These are phyloP conservation scores for Crassisporium funariophilum DNA, from an alignment of 768 basidiomycete genomes.

Conservation along the genomic window DNA sequence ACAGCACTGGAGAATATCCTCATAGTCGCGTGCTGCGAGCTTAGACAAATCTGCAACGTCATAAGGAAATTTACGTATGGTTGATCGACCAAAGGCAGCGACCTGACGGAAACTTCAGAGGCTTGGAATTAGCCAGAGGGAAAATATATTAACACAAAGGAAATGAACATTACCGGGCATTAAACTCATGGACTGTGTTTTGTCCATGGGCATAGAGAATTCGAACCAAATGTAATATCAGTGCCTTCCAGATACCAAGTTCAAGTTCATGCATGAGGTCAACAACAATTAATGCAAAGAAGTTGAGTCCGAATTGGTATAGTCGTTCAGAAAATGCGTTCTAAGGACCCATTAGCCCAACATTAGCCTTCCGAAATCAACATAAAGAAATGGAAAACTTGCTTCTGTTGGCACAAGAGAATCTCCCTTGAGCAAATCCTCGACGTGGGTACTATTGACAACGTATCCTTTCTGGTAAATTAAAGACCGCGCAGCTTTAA, in stretches of 20 bases:
- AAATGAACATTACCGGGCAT: conserved; percentile 19
- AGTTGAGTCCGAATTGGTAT: conserved; percentile 18
- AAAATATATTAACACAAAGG: conserved; percentile 1
- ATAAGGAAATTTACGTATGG: conserved; percentile 29
- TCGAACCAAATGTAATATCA: conserved; percentile 36
- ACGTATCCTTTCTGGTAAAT: conserved; percentile 14
- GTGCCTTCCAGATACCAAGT: conserved; percentile 37
- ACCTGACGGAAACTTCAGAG: conserved; percentile 29
- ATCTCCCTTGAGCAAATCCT: conserved; percentile 10
- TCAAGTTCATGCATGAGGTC: conserved; percentile 43
- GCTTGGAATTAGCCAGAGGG: neutral
- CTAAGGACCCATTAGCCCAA: too few relatives aligned
- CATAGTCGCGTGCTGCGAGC: conserved; percentile 38
- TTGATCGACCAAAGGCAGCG: conserved; percentile 32
- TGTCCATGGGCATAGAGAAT: conserved; percentile 27
- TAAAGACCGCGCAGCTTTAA: conserved; percentile 3
- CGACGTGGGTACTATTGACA: conserved; percentile 13
- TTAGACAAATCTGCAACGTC: conserved; percentile 37
- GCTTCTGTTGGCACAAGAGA: conserved; percentile 14
- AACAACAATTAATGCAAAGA: conserved; percentile 28
- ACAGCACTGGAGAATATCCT: conserved; percentile 40
- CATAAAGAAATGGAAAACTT: conserved; percentile 29
- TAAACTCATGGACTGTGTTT: conserved; percentile 20
- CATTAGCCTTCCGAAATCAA: too few relatives aligned
- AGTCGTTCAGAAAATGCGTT: conserved; percentile 36